Evolutionary conservation across 1,284 basidiomycete genomes (phyloP), one percentile per base, ranked within the genome.

Genomic region (Rhodotorula sp.): DNA sequence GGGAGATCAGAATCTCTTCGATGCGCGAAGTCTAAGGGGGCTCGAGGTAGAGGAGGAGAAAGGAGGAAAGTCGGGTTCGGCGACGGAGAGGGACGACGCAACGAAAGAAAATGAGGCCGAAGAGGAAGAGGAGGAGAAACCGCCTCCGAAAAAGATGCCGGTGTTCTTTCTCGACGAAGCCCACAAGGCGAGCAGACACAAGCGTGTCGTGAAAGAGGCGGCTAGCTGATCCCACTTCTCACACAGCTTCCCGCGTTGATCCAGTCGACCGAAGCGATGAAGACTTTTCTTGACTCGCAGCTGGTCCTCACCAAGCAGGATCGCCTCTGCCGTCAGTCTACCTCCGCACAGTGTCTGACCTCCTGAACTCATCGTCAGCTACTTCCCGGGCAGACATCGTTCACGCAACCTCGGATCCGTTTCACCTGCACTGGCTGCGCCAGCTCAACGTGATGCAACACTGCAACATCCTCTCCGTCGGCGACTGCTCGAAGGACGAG

Each of bases 281-380:
- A 91, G 79, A 89, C 87, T 73, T 82, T 92, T 14, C 84, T 92
- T 46, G 91, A 92, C 77, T 89, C 90, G 12, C 90, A 91, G 86
- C 86, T 92, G 26, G 91, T 92, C 21, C 83, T 92, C 62, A 91
- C 91, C 49, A 92, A 92, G 82, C 91, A 92, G 89, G 79, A 92
- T 78, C 84, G 89, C 21, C 80, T 92, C 20, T 91, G 90, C 76
- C 91, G 89, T 91, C 6, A 21, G 64, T 51, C 12, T 47, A 4
- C 20, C 14, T 0, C 20, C 31, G 6, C 20, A 5, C 18, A 12
- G 5, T 56, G 20, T 29, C 12, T 20, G 6, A 16, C 34, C 23
- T 20, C 60, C 18, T 16, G 43, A 16, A 16, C 23, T 48, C 49
- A 18, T 18, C n/a, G 4, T 54, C 7, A 26, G 52, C n/a, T n/a